These are phyloP conservation scores for Dalbergia cultrata DNA, from an alignment of 306 rosid species.

Conservation along the genomic window DNA sequence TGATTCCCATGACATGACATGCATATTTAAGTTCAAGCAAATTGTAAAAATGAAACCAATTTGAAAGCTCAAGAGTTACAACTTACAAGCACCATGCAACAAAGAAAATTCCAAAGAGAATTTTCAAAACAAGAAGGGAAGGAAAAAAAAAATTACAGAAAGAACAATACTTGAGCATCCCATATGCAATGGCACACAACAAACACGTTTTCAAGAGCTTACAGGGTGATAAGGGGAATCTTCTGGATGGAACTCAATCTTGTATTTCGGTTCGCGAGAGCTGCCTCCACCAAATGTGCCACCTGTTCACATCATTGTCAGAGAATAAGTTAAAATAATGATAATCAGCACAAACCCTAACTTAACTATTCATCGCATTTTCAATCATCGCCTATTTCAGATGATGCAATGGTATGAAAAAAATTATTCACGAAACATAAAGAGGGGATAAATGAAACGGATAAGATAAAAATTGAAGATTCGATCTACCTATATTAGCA, in stretches of 20 bases:
- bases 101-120: background rate
- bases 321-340: slow-evolving; percentile 30
- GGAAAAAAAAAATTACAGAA: background rate
- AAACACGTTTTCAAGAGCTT: slow-evolving; percentile 36
- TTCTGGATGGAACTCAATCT: slow-evolving; percentile 82
- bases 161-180: slow-evolving; percentile 1
- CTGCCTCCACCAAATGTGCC: slow-evolving; percentile 66
- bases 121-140: background rate
- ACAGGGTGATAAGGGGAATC: slow-evolving; percentile 87
- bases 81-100: background rate
- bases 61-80: background rate
- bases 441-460: background rate
- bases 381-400: background rate
- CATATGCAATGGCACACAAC: background rate
- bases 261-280: slow-evolving; percentile 90
- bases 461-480: background rate
- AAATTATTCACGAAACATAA: background rate
- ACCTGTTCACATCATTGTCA: slow-evolving; percentile 55
- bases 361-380: background rate
- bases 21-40: background rate
- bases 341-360: background rate
- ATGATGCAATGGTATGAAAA: background rate
- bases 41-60: background rate
- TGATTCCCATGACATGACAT: background rate
- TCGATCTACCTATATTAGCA: slow-evolving; percentile 61